Evolutionary conservation across 768 basidiomycete genomes (phyloP), one percentile per base, ranked within the genome.

Genomic region (Tricholoma saponaceum): DNA sequence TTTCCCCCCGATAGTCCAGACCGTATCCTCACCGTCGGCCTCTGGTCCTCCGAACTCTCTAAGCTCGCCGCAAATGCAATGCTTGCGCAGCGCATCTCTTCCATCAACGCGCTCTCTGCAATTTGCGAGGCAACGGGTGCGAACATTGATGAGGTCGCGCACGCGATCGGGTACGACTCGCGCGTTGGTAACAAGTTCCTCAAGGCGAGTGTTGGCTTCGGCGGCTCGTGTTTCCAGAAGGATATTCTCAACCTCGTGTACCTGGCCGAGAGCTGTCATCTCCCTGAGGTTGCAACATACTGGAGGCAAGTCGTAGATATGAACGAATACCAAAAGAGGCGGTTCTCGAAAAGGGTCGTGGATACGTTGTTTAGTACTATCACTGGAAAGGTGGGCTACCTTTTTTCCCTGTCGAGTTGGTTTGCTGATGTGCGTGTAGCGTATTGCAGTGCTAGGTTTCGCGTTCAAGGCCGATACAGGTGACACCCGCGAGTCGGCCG

Each of bases 391-490:
- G 91, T 90, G 57, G 20, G 79, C 66, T 9, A 9, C 5, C 52
- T n/a, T 37, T 32, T 18, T 37, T n/a, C 14, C 20, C 32, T 30
- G 12, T 44, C 3, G 23, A 18, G 47, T 62, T 41, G 30, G 7
- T 33, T 62, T 46, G 43, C 51, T 50, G 16, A 54, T 58, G 9
- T 54, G 14, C 22, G 35, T 50, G 23, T 66, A 83, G 94, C 86
- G 86, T 67, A 95, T 99, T 66, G 92, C 97, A 44, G 91, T 99
- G 47, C 86, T 99, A 43, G 96, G 96, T 10, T 99, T 98, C 72
- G 97, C 96, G 3, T 98, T 98, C 87, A 98, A 98, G 80, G 96
- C 97, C 43, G 95, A 98, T 72, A 99, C 97, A 12, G 97, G 97
- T 59, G 97, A 99, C 71, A 99, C 97, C 37, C 94, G 97, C 72